Evolutionary conservation across 23 red algal species (phyloP).

Genomic region (Gracilaria domingensis): DNA sequence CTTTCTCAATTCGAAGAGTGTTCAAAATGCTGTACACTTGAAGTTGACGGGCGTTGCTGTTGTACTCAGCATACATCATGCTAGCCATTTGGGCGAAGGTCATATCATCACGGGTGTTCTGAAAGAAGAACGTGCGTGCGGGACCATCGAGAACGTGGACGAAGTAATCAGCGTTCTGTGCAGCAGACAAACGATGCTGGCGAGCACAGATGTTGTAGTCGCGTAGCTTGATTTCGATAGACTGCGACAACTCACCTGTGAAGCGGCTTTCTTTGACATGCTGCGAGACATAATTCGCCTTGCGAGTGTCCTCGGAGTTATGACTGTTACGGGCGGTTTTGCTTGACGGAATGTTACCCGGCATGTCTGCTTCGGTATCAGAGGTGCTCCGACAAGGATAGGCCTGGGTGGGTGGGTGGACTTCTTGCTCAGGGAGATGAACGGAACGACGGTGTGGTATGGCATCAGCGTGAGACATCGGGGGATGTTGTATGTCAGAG

Average conservation of each 20-base stretch:
- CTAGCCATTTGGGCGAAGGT: constrained; percentile 46
- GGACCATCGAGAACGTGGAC: constrained; percentile 63
- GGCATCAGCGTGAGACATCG: no score
- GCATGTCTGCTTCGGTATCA: background rate
- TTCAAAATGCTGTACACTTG: constrained; percentile 44
- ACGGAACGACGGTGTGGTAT: no score
- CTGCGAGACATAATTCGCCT: constrained; percentile 51
- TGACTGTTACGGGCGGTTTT: no score
- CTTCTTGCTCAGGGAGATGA: no score
- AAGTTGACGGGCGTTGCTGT: constrained; percentile 43
- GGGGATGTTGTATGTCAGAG: no score
- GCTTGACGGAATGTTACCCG: no score
- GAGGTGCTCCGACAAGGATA: no score
- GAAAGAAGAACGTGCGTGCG: constrained; percentile 53
- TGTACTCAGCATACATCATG: constrained; percentile 56
- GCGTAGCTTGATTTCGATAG: constrained; percentile 38
- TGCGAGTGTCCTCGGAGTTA: constrained; percentile 53
- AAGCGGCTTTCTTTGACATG: constrained; percentile 52
- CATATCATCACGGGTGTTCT: constrained; percentile 56
- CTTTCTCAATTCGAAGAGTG: constrained; percentile 30
- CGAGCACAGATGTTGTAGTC: constrained; percentile 55
- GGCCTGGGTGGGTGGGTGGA: no score
- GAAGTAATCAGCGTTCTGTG: constrained; percentile 54
- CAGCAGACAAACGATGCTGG: constrained; percentile 3
- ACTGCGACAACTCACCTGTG: constrained; percentile 47